Evolutionary conservation across 2,329 filamentous ascomycete genomes (phyloP).

Genomic region (Cadophora malorum): DNA sequence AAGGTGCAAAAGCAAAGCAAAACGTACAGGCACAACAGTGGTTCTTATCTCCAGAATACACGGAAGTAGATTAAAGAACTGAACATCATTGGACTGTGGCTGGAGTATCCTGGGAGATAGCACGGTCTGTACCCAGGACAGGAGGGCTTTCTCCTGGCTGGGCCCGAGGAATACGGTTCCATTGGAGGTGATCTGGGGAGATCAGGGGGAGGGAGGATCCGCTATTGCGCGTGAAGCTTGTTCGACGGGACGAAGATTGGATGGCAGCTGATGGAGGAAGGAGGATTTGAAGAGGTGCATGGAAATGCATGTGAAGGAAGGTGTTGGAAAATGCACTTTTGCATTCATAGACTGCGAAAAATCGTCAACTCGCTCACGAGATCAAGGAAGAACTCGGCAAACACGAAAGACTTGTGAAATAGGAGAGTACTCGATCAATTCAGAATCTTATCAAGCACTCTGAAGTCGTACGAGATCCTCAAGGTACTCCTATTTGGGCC

Average conservation of each 20-base stretch:
- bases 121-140: neutral
- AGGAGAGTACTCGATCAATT: neutral
- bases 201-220: conserved; percentile 13
- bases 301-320: neutral
- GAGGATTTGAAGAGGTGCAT: neutral
- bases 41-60: conserved; percentile 22
- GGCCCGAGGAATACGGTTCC: neutral
- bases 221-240: neutral
- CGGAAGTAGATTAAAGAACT: neutral
- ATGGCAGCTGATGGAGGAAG: neutral
- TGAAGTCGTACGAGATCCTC: neutral
- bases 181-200: neutral
- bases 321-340: neutral
- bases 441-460: neutral
- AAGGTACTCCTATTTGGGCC: neutral
- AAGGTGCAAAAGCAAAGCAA: conserved; percentile 14
- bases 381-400: neutral
- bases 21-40: neutral
- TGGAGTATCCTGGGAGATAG: neutral
- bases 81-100: conserved; percentile 19
- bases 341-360: neutral
- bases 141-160: neutral
- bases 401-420: neutral
- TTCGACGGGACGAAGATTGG: neutral
- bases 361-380: neutral